Base-by-base conservation (phyloP, 345 rosid species). In the Bruguiera parviflora region DNA sequence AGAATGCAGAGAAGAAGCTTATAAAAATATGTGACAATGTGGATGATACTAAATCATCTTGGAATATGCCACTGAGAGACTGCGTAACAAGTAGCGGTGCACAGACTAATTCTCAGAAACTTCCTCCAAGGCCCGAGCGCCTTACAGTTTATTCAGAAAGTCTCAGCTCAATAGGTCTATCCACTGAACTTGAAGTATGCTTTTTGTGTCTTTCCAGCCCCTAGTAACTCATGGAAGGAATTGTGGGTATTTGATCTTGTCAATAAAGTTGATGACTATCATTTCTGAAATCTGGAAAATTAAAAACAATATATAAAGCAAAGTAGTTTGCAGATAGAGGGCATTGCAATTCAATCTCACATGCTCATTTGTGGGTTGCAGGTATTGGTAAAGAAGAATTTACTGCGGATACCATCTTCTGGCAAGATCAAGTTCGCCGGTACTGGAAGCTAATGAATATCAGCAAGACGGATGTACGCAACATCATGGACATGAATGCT, bases 401-500 rank as follows among this genome's bases (percentile, higher is more conserved):
- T 77, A 61, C 64, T 20, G 75, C 77, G 60, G 97, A 95, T 77
- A 61, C 80, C 9, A n/a, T 43, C 63, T 92, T 82, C 73, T 95
- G 99, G 97, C 78, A 77, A 73, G 87, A 86, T 58, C 99, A 92
- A 79, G 86, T 85, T 76, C 83, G 3, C 20, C 76, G 58, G 31
- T 90, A 92, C 69, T 87, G 91, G 97, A 82, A 83, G 65, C 69
- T 92, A 75, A 89, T 86, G 94, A 81, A 82, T 67, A 68, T 80
- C 20, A 83, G 67, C 19, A 72, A 69, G 76, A 81, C 78, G 5
- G 87, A 86, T 69, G 73, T 86, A 75, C 81, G 92, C 71, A 95
- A 90, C 78, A 82, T 87, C 77, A 87, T 95, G 97, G 96, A 95
- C 72, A 89, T 92, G 97, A 92, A 88, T 53, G 89, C 99, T 64